Evolutionary conservation across 1,284 basidiomycete species (phyloP).

Genomic region (Singerocomus inundabilis): DNA sequence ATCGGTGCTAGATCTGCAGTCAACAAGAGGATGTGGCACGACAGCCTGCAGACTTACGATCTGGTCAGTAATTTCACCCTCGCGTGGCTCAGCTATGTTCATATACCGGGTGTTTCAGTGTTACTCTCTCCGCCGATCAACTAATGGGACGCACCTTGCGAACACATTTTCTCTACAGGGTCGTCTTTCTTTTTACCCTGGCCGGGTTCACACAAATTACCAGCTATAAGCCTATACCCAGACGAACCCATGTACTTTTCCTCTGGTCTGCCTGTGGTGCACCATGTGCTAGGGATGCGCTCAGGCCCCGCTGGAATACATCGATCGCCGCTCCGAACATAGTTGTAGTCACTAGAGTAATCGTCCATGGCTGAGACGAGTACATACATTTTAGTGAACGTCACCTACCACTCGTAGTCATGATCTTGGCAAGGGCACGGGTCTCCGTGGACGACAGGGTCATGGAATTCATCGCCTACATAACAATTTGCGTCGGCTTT

Average conservation of each 20-base stretch:
- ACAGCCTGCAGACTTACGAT: constrained; percentile 39
- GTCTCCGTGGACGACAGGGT: constrained; percentile 82
- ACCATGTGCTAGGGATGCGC: constrained; percentile 78
- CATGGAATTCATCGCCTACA: constrained; percentile 88
- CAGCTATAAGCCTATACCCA: constrained; percentile 90
- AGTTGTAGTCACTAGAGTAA: constrained; percentile 80
- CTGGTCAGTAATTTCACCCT: constrained; percentile 72
- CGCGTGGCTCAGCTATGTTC: constrained; percentile 62
- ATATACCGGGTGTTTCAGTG: constrained; percentile 3
- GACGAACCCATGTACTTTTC: constrained; percentile 85
- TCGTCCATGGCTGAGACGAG: neutral
- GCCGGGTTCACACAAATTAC: constrained; percentile 81
- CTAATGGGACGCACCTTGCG: constrained; percentile 46
- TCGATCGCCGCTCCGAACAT: constrained; percentile 63
- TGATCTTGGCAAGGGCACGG: constrained; percentile 81
- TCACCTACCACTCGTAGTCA: constrained; percentile 88
- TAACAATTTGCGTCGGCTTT: constrained; percentile 87
- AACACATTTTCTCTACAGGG: constrained; percentile 71
- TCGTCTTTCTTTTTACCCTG: constrained; percentile 70
- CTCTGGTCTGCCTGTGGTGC: constrained; percentile 49
- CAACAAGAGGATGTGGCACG: constrained; percentile 1
- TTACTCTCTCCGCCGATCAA: neutral
- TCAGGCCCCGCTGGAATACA: constrained; percentile 87
- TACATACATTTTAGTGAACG: neutral
- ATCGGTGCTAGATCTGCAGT: constrained; percentile 56